phyloP scores from a whole-genome alignment of 2,329 filamentous ascomycete genomes.

The Diaporthe eres region DNA sequence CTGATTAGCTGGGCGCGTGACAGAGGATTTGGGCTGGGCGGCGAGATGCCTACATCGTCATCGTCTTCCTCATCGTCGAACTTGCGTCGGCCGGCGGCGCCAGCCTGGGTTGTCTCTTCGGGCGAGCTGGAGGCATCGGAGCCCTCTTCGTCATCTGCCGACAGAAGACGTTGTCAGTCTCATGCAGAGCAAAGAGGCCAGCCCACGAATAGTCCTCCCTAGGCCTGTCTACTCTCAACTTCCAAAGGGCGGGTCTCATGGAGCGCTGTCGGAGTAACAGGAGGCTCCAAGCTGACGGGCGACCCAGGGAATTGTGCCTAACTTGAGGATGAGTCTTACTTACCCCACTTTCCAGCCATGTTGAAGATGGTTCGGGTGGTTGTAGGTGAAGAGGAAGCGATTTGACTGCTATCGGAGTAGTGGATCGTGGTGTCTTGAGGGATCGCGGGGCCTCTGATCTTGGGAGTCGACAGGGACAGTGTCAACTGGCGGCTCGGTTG shows the following conservation, averaged over 20 bases:
- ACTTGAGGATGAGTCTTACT: slow-evolving; percentile 28
- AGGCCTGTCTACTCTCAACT: background rate
- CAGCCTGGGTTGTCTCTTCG: slow-evolving; percentile 54
- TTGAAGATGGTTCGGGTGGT: background rate
- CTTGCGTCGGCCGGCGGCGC: slow-evolving; percentile 67
- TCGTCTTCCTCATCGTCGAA: slow-evolving; percentile 95
- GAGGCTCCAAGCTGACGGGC: background rate
- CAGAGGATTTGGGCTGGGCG: slow-evolving; percentile 38
- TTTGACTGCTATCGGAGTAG: background rate
- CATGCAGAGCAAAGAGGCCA: slow-evolving; percentile 45
- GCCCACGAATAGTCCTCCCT: slow-evolving; percentile 3
- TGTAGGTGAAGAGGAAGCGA: background rate
- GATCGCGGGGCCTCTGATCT: background rate
- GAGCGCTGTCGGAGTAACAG: background rate
- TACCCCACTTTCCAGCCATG: slow-evolving; percentile 42
- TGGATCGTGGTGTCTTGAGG: background rate
- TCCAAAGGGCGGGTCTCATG: background rate
- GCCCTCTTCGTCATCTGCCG: slow-evolving; percentile 54
- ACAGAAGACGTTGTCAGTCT: background rate
- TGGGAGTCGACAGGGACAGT: slow-evolving; percentile 18
- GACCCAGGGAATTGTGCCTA: background rate
- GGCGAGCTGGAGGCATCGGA: slow-evolving; percentile 53
- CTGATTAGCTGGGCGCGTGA: slow-evolving; percentile 32
- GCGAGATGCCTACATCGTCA: slow-evolving; percentile 73
- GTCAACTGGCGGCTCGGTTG: slow-evolving; percentile 27